phyloP scores from a whole-genome alignment of 2,329 filamentous ascomycete species.

The Chalaropsis thielavioides region DNA sequence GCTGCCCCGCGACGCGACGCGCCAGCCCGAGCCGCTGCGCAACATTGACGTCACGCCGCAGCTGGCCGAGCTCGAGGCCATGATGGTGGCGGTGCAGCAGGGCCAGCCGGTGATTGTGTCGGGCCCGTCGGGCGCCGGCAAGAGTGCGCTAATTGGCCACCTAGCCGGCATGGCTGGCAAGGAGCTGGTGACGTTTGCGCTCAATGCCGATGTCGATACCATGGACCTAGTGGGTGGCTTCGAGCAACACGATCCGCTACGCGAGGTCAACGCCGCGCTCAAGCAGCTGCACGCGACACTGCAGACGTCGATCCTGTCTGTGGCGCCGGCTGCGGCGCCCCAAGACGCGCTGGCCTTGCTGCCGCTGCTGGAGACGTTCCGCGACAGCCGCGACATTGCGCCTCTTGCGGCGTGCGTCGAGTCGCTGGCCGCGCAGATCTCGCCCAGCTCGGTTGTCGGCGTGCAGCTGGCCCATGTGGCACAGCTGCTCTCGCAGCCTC shows the following conservation, averaged over 20 bases:
- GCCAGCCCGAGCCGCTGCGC: conserved; percentile 39
- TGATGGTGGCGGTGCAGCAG: conserved; percentile 75
- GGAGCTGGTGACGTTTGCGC: conserved; percentile 63
- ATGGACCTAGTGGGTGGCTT: conserved; percentile 97
- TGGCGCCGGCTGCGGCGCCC: conserved; percentile 34
- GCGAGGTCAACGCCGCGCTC: conserved; percentile 48
- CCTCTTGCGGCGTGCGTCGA: conserved; percentile 28
- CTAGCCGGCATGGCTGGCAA: conserved; percentile 68
- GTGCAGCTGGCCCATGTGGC: conserved; percentile 35
- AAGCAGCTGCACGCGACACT: conserved; percentile 37
- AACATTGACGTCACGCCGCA: conserved; percentile 38
- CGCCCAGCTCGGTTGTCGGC: conserved; percentile 33
- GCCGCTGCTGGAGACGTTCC: conserved; percentile 32
- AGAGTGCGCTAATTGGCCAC: conserved; percentile 65
- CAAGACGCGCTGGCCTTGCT: conserved; percentile 36
- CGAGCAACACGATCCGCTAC: conserved; percentile 75
- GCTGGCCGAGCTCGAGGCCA: conserved; percentile 64
- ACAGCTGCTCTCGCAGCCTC: conserved; percentile 36
- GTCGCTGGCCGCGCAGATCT: conserved; percentile 29
- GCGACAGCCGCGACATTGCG: conserved; percentile 23
- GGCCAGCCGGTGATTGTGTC: conserved; percentile 82
- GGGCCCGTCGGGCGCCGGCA: conserved; percentile 72
- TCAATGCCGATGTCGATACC: conserved; percentile 91
- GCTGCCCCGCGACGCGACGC: conserved; percentile 43
- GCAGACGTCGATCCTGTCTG: conserved; percentile 34